A percentile compares a stretch with the other conserved stretches of the same genome.
Conservation (phyloP, 129 eudicot species). For the Tagetes patula region DNA sequence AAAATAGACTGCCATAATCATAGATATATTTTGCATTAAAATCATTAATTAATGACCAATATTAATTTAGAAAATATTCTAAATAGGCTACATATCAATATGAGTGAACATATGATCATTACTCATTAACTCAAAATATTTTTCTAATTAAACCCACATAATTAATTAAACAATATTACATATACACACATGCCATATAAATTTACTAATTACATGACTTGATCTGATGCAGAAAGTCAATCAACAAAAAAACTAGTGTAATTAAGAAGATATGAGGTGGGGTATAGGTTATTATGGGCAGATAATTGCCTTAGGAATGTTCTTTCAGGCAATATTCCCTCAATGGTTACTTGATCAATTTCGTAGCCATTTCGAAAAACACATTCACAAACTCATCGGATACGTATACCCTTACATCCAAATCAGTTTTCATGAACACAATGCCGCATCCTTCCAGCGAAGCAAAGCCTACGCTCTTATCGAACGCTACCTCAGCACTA, state of each 20-base stretch:
- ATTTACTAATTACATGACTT: too few relatives aligned
- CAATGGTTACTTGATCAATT: conserved; percentile 45
- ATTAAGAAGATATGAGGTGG: not conserved
- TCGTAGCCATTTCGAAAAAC: conserved; percentile 16
- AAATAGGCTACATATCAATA: too few relatives aligned
- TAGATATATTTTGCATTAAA: too few relatives aligned
- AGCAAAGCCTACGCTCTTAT: conserved; percentile 43
- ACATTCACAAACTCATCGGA: conserved; percentile 24
- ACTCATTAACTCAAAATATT: too few relatives aligned
- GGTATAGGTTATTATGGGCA: conserved; percentile 43
- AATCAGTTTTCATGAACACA: conserved; percentile 45
- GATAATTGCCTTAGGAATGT: conserved; percentile 33
- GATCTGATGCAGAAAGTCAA: not conserved
- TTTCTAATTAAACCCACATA: too few relatives aligned
- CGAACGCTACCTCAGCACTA: conserved; percentile 46
- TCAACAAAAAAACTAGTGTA: not conserved
- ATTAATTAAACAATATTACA: too few relatives aligned
- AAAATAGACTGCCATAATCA: too few relatives aligned
- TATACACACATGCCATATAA: too few relatives aligned
- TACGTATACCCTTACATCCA: conserved; percentile 43
- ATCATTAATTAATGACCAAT: too few relatives aligned
- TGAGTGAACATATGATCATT: too few relatives aligned
- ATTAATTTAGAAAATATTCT: too few relatives aligned
- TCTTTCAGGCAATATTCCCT: conserved; percentile 40
- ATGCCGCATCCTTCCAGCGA: conserved; percentile 35